A percentile compares a stretch with the other conserved stretches of the same genome.
Conservation (phyloP, 192 early-diverging fungal genomes). For the Backusella luteola region DNA sequence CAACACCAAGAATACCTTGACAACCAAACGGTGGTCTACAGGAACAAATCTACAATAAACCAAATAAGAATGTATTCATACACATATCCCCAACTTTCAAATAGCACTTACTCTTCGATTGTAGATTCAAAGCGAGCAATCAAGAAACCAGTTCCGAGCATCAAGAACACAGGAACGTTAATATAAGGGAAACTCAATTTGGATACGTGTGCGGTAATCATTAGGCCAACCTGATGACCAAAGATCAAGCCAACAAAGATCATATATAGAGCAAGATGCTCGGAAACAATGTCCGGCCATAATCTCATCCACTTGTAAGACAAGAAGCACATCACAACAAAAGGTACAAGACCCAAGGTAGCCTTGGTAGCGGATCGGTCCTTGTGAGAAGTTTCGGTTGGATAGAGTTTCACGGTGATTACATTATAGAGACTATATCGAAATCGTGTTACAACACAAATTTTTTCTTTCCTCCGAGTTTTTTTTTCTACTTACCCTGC, state of each 20-base stretch:
- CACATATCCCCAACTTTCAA: not conserved
- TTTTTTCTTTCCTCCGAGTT: not conserved
- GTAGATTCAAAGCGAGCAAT: conserved; percentile 55
- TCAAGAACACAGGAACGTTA: conserved; percentile 55
- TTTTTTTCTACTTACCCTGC: conserved; percentile 43
- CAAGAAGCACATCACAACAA: conserved; percentile 47
- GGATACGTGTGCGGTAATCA: conserved; percentile 87
- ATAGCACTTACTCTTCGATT: conserved; percentile 38
- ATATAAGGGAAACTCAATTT: conserved; percentile 78
- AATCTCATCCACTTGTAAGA: conserved; percentile 64
- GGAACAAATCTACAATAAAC: conserved; percentile 24
- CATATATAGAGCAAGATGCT: conserved; percentile 70
- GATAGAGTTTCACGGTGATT: conserved; percentile 17
- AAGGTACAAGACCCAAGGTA: conserved; percentile 65
- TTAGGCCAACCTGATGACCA: conserved; percentile 79
- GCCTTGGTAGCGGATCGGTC: conserved; percentile 51
- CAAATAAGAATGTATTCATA: not conserved
- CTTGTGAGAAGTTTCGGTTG: conserved; percentile 42
- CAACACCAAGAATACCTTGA: conserved; percentile 13
- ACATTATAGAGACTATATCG: conserved; percentile 25
- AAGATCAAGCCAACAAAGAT: conserved; percentile 71
- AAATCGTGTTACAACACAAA: not conserved
- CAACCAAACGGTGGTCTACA: conserved; percentile 19
- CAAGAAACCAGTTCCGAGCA: conserved; percentile 59
- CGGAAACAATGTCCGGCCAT: conserved; percentile 62